A percentile compares a stretch with the other conserved stretches of the same genome.
These are phyloP conservation scores for Capsicum baccatum DNA, from an alignment of 257 asterid species.

Conservation along the genomic window DNA sequence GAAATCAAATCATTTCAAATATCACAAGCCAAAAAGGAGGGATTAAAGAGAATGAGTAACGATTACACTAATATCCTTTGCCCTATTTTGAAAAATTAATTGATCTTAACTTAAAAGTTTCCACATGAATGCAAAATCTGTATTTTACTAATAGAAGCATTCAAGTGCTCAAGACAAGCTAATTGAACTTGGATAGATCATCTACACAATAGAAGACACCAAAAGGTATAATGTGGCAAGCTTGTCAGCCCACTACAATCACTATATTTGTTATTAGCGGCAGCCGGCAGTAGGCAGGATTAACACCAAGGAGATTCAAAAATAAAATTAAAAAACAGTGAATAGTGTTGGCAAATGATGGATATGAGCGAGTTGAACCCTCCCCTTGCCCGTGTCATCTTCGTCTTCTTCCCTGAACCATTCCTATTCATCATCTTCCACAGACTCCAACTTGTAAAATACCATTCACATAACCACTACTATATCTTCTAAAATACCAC, in stretches of 20 bases:
- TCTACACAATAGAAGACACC: neutral
- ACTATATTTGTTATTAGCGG: neutral
- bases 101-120: neutral
- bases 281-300: too few relatives aligned
- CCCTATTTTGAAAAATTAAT: neutral
- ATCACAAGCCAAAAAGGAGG: conserved; percentile 9
- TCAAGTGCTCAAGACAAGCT: neutral
- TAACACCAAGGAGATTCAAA: too few relatives aligned
- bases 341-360: too few relatives aligned
- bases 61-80: neutral
- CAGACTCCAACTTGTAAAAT: too few relatives aligned
- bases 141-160: conserved; percentile 1
- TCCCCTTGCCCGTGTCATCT: too few relatives aligned
- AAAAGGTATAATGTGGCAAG: neutral
- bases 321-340: too few relatives aligned
- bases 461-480: too few relatives aligned
- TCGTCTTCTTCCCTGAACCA: too few relatives aligned
- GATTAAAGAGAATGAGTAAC: neutral
- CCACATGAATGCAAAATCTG: neutral
- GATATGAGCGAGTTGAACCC: too few relatives aligned
- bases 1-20: conserved; percentile 17
- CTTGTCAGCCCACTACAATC: neutral
- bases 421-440: too few relatives aligned
- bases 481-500: too few relatives aligned
- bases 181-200: neutral